Percentiles rank a stretch among this genome's conserved stretches.
These are phyloP conservation scores for Suhomyces sp. DNA, from an alignment of 805 yeast genomes.

Conservation along the genomic window DNA sequence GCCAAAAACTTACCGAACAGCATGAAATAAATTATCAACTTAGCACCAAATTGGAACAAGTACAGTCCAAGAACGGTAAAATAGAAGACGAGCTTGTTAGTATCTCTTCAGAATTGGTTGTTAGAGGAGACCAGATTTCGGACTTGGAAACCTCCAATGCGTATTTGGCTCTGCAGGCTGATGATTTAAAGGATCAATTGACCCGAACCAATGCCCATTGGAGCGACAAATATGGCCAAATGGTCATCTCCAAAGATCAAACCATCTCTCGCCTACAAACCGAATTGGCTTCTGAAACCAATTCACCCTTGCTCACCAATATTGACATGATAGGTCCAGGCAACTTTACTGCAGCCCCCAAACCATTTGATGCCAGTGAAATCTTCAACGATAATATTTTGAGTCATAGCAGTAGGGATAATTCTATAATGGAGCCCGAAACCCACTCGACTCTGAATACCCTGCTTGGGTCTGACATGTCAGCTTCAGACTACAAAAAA, in stretches of 20 bases:
- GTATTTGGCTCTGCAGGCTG: background rate
- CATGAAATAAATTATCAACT: conserved; percentile 4
- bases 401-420: conserved; percentile 7
- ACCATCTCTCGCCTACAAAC: background rate
- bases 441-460: background rate
- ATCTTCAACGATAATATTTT: conserved; percentile 7
- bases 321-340: conserved; percentile 1
- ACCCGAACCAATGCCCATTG: background rate
- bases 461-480: background rate
- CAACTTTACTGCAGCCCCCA: background rate
- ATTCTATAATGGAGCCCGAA: conserved; percentile 1
- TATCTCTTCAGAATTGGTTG: background rate
- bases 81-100: conserved; percentile 4
- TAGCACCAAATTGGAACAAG: conserved; percentile 1
- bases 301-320: conserved; percentile 4
- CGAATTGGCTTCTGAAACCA: conserved; percentile 2
- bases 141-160: conserved; percentile 3
- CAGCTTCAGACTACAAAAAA: background rate
- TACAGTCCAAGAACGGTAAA: conserved; percentile 1
- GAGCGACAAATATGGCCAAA: conserved; percentile 1
- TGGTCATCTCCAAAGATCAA: background rate
- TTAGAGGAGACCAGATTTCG: conserved; percentile 1
- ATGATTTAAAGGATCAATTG: conserved; percentile 11
- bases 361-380: conserved; percentile 6
- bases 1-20: conserved; percentile 2